phyloP scores from a whole-genome alignment of 306 rosid species.

The Cucurbita argyrosperma region DNA sequence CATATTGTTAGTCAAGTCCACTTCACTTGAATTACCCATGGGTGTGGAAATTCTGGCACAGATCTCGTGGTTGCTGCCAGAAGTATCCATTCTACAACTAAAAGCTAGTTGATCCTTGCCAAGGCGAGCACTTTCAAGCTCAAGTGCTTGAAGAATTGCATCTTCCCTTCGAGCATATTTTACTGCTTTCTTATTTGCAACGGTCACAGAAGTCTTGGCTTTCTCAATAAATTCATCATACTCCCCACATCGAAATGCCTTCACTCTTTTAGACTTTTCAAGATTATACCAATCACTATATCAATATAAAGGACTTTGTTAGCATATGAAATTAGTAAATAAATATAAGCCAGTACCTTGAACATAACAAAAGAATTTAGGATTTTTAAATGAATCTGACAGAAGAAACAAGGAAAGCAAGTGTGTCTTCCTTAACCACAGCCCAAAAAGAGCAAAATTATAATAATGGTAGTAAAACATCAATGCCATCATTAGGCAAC shows the following conservation, averaged over 20 bases:
- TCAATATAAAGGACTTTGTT: slow-evolving; percentile 8
- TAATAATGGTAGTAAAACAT: background rate
- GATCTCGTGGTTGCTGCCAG: slow-evolving; percentile 31
- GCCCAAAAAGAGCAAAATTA: background rate
- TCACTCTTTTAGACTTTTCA: slow-evolving; percentile 85
- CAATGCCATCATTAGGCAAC: background rate
- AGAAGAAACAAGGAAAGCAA: background rate
- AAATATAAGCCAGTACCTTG: background rate
- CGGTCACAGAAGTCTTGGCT: slow-evolving; percentile 75
- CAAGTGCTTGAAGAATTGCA: slow-evolving; percentile 96
- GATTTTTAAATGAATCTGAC: background rate
- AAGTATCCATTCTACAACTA: slow-evolving; percentile 28
- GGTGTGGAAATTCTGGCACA: slow-evolving; percentile 37
- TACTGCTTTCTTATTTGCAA: slow-evolving; percentile 61
- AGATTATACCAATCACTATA: slow-evolving; percentile 96
- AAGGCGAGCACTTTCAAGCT: slow-evolving; percentile 54
- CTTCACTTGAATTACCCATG: slow-evolving; percentile 37
- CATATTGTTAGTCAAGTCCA: slow-evolving; percentile 27
- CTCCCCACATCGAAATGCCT: slow-evolving; percentile 94
- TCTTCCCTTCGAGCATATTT: slow-evolving; percentile 98
- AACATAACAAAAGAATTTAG: background rate
- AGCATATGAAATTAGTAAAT: background rate
- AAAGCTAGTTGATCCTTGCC: slow-evolving; percentile 40
- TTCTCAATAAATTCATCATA: slow-evolving; percentile 81
- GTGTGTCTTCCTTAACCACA: background rate